Evolutionary conservation across 2,329 filamentous ascomycete genomes (phyloP), one percentile per base, ranked within the genome.

Genomic region (Aureobasidium leucospermi): DNA sequence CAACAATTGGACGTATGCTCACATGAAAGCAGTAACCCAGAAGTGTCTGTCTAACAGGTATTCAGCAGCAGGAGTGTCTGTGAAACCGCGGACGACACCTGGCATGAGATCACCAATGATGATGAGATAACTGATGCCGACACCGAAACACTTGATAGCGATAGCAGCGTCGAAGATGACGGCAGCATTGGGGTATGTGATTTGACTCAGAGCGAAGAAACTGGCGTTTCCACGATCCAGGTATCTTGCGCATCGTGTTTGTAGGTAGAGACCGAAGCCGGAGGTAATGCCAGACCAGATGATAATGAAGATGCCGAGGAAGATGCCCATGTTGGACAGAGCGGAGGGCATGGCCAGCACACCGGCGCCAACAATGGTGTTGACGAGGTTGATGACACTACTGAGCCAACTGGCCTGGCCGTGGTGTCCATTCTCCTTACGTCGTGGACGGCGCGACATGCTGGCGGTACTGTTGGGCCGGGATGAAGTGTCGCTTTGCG

Each of bases 31-130:
- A 1, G 94, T 97, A 63, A 99, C 89, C 94, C 94, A 99, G 72
- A 99, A 99, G 71, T 94, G 88, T 53, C 94, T 84, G 70, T 97
- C 91, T 45, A 93, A 81, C 63, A 97, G 76, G 69, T 93, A 97
- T 1, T 85, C 81, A 46, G 87, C 76, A 2, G 83, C 79, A 52
- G 79, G 76, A 49, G 82, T 80, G 13, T 62, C 62, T 62, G 85
- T 83, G 73, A 99, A 93, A 4, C 92, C 94, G 62, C 85, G 77
- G 28, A 94, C 85, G 9, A 99, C 94, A 41, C 91, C 93, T 0
- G 94, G 94, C 94, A 99, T 99, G 63, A 99, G 78, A 72, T 99
- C 94, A 53, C 94, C 94, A 66, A 99, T 97, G 69, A 99, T 97
- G 69, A 99, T 99, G 67, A 99, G 83, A 75, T 99, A 99, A 67